A percentile compares a stretch with the other conserved stretches of the same genome.
Evolutionary conservation across 306 rosid species (phyloP).

Genomic region (Quercus suber): DNA sequence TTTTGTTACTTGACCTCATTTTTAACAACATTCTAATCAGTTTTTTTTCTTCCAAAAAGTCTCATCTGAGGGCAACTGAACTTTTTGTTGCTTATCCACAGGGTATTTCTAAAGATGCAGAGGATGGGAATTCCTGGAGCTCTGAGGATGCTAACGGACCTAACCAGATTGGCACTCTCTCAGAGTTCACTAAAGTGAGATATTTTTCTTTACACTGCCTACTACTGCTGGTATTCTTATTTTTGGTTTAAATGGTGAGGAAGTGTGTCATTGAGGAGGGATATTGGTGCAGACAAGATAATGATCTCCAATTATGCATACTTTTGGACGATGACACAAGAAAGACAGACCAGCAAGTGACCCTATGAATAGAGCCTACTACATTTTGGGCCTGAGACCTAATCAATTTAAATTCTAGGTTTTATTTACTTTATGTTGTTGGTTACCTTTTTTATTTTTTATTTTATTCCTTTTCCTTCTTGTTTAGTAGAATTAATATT

Average conservation of each 20-base stretch:
- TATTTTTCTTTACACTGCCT: background rate
- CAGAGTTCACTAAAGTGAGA: constrained; percentile 52
- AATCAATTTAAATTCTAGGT: too few species aligned
- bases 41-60: constrained; percentile 14
- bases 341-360: too few species aligned
- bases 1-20: background rate
- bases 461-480: too few species aligned
- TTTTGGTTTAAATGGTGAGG: background rate
- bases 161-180: constrained; percentile 29
- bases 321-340: too few species aligned
- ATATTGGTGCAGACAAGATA: too few species aligned
- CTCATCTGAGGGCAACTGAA: constrained; percentile 9
- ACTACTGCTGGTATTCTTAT: constrained; percentile 5
- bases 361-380: too few species aligned
- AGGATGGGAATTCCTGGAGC: constrained; percentile 37
- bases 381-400: too few species aligned
- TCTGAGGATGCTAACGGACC: constrained; percentile 19
- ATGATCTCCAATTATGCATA: too few species aligned
- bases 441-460: too few species aligned
- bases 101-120: constrained; percentile 56
- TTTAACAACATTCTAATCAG: background rate
- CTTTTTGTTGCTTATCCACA: constrained; percentile 31
- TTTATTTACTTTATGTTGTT: too few species aligned
- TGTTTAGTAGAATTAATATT: too few species aligned
- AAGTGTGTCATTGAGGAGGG: background rate